A percentile compares a stretch with the other conserved stretches of the same genome.
Evolutionary conservation across 2,329 filamentous ascomycete genomes (phyloP).

Genomic region (Cadophora sp.): DNA sequence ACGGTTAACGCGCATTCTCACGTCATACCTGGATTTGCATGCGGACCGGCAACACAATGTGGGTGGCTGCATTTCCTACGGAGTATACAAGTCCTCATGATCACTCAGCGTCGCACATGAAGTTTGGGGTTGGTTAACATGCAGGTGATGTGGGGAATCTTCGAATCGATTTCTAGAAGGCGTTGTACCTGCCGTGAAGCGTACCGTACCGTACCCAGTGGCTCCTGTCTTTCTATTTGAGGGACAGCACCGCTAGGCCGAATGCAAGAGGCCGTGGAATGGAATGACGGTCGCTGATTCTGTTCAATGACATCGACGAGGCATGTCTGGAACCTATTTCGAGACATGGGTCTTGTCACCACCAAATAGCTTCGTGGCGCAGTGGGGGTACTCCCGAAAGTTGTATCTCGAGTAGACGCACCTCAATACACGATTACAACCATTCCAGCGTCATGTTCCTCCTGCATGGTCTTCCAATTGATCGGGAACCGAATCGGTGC

Average conservation of each 20-base stretch:
- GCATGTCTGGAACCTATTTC: slow-evolving; percentile 28
- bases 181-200: not conserved
- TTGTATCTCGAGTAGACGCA: not conserved
- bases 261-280: not conserved
- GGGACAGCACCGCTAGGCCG: not conserved
- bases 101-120: slow-evolving; percentile 15
- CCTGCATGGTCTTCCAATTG: not conserved
- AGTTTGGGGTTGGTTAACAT: slow-evolving; percentile 6
- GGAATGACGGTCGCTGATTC: not conserved
- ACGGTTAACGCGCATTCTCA: slow-evolving; percentile 5
- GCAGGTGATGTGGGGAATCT: slow-evolving; percentile 15
- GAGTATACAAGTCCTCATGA: not conserved
- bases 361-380: slow-evolving; percentile 1
- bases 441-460: not conserved
- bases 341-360: slow-evolving; percentile 24
- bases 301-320: not conserved
- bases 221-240: slow-evolving; percentile 12
- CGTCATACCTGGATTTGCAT: slow-evolving; percentile 11
- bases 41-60: not conserved
- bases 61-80: not conserved
- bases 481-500: not conserved
- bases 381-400: slow-evolving; percentile 3
- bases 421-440: not conserved
- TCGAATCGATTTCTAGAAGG: slow-evolving; percentile 15
- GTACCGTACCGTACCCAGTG: not conserved